A percentile compares a stretch with the other conserved stretches of the same genome.
Conservation (phyloP, 2,329 filamentous ascomycete genomes). For the Exophiala spinifera region DNA sequence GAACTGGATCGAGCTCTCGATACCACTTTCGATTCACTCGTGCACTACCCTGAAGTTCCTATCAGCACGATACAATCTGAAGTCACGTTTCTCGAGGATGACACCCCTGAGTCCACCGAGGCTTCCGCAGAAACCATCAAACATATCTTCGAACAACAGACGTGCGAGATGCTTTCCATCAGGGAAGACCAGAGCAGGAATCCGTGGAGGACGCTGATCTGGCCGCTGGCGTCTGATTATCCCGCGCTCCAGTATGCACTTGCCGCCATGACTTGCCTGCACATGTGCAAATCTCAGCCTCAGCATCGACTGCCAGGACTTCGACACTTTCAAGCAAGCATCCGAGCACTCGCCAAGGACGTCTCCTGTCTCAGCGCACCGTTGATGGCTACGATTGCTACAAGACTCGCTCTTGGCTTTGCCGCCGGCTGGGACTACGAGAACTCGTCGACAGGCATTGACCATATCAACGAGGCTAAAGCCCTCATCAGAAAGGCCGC, state of each 20-base stretch:
- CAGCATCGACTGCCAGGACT: conserved; percentile 7
- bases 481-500: conserved; percentile 7
- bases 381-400: conserved; percentile 5
- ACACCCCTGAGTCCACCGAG: background rate
- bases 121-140: conserved; percentile 5
- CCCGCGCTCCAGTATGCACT: conserved; percentile 16
- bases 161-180: conserved; percentile 15
- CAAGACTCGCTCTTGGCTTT: conserved; percentile 10
- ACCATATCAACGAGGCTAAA: conserved; percentile 13
- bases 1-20: background rate
- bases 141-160: conserved; percentile 12
- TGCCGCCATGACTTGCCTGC: conserved; percentile 16
- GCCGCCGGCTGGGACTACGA: conserved; percentile 15
- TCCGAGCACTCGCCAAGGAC: background rate
- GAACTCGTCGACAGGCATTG: conserved; percentile 11
- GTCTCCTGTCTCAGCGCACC: background rate
- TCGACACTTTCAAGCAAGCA: conserved; percentile 8
- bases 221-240: conserved; percentile 12
- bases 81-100: background rate
- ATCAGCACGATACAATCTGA: too few relatives aligned
- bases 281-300: conserved; percentile 9
- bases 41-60: background rate
- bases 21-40: too few relatives aligned
- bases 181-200: conserved; percentile 17
- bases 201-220: conserved; percentile 15